Base-by-base conservation (phyloP, 345 rosid genomes). In the Acer yangbiense region DNA sequence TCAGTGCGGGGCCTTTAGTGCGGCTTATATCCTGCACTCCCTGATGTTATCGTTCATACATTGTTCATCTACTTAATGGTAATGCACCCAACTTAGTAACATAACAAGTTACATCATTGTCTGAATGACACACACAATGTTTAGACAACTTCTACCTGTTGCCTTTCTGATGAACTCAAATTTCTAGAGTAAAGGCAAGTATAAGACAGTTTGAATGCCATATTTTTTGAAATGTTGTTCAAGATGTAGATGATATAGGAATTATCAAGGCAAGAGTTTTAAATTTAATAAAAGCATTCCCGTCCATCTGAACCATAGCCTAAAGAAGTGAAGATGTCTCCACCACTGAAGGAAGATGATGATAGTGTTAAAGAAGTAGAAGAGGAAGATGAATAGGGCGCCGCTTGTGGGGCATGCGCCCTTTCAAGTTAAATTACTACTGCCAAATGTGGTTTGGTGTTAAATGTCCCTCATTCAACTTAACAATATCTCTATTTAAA, bases 321-420 rank as follows among this genome's bases (percentile, higher is more conserved):
- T 65, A 94, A 88, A 85, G 83, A 85, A 66, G 76, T 86, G 79
- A 97, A 94, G 93, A 82, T 89, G 85, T 73, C 98, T 72, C 87
- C 90, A 67, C 96, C 94, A 62, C 84, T 93, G 0, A 91, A 88
- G 84, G 97, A 90, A 29, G 98, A 93, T 2, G 98, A 91, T n/a
- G 98, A 89, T 71, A 92, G 98, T 21, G 98, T 89, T 5, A 7
- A 41, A 13, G 98, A 91, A 35, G 98, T 94, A 76, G 96, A 97
- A 23, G 97, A 88, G 35, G 96, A 90, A 70, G 93, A 91, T 20
- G 95, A 91, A 80, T 94, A 90, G 73, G 93, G 98, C 27, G 99
- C 99, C 18, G 88, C 92, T 25, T 97, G 98, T 69, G 99, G 98
- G 27, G 98, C 99, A 29, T 97, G 98, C 69, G 98, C 32, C 32